Evolutionary conservation across 2,329 filamentous ascomycete species (phyloP).

Genomic region (Trichoderma arundinaceum): DNA sequence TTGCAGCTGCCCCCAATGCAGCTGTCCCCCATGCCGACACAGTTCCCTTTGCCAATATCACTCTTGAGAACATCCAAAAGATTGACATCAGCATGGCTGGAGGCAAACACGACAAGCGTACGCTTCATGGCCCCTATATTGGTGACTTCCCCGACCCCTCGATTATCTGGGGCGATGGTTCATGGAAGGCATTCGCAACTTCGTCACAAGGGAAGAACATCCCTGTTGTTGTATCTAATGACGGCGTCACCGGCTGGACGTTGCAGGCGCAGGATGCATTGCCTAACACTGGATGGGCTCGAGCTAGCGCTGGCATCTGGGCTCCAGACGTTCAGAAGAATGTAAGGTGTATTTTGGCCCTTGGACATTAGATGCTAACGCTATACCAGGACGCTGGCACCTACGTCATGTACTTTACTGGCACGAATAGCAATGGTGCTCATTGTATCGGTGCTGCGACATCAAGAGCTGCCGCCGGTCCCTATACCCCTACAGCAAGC

Average conservation of each 20-base stretch:
- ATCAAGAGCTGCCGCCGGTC: not conserved
- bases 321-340: not conserved
- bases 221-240: not conserved
- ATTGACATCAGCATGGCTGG: not conserved
- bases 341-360: not conserved
- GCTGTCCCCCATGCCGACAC: not conserved
- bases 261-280: not conserved
- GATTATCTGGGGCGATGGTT: not conserved
- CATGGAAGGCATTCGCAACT: not conserved
- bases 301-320: not conserved
- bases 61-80: not conserved
- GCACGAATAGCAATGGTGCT: not conserved
- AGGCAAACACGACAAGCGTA: not conserved
- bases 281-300: slow-evolving; percentile 1
- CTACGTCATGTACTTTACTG: slow-evolving; percentile 6
- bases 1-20: not conserved
- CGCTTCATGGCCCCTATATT: slow-evolving; percentile 1
- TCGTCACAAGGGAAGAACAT: not conserved
- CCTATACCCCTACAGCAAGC: not conserved
- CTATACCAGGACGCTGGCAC: not conserved
- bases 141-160: slow-evolving; percentile 1
- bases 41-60: not conserved
- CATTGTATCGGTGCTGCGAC: not conserved
- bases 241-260: not conserved
- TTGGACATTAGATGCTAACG: not conserved